Percentiles rank a stretch among this genome's conserved stretches.
These are phyloP conservation scores for Sechiopsis laciniata DNA, from an alignment of 306 rosid genomes.

Conservation along the genomic window DNA sequence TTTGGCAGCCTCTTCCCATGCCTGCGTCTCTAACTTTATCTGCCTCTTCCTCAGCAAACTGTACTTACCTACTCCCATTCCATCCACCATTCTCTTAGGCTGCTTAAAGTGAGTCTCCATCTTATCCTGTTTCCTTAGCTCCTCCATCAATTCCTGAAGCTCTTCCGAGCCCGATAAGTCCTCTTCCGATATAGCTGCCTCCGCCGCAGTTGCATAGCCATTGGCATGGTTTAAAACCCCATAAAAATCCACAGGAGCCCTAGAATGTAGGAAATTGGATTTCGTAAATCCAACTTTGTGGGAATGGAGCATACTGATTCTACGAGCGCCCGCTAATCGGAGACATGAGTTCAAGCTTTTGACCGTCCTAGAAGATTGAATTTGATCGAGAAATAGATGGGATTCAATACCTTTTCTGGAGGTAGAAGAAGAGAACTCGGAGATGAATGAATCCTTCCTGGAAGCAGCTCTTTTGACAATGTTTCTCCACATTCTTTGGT, in stretches of 20 bases:
- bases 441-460: constrained; percentile 25
- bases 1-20: constrained; percentile 81
- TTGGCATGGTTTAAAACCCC: constrained; percentile 20
- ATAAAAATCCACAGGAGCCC: constrained; percentile 25
- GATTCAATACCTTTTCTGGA: constrained; percentile 22
- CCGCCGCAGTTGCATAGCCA: constrained; percentile 55
- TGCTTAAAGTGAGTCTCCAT: constrained; percentile 28
- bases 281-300: constrained; percentile 27
- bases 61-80: constrained; percentile 37
- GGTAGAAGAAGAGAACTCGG: constrained; percentile 23
- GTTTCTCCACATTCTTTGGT: constrained; percentile 53
- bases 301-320: constrained; percentile 22
- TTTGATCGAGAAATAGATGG: constrained; percentile 28
- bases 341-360: constrained; percentile 12
- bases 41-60: constrained; percentile 55
- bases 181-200: constrained; percentile 66
- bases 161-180: constrained; percentile 57
- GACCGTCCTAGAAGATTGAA: constrained; percentile 15
- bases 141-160: constrained; percentile 43
- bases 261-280: constrained; percentile 28
- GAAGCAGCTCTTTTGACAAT: constrained; percentile 47
- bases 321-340: constrained; percentile 21
- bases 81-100: constrained; percentile 36
- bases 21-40: constrained; percentile 77
- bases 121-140: constrained; percentile 32